Evolutionary conservation across 2,329 filamentous ascomycete species (phyloP).

Genomic region (Blumeria hordei): DNA sequence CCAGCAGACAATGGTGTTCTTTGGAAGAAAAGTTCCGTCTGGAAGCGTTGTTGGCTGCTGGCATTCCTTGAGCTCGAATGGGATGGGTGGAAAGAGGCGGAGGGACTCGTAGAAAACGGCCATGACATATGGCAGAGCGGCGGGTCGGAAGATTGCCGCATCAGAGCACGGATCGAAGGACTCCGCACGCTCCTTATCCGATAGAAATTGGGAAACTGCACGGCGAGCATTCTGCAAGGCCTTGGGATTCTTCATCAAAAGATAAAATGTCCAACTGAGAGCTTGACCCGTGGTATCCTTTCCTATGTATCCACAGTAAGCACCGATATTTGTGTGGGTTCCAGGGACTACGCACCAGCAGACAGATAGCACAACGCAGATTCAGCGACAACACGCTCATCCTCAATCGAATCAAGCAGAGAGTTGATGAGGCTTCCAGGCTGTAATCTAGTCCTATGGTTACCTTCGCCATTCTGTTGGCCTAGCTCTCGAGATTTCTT

Average conservation of each 20-base stretch:
- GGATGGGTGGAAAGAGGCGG: constrained; percentile 37
- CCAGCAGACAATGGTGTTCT: constrained; percentile 32
- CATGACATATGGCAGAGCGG: constrained; percentile 28
- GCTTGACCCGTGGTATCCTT: constrained; percentile 41
- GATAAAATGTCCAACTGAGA: constrained; percentile 38
- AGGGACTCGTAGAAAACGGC: constrained; percentile 38
- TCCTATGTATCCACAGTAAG: constrained; percentile 14
- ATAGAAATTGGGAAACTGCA: too few relatives aligned
- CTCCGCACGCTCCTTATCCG: constrained; percentile 19
- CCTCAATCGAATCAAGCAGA: constrained; percentile 28
- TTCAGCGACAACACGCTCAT: constrained; percentile 33
- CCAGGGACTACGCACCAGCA: constrained; percentile 18
- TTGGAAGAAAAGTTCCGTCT: constrained; percentile 33
- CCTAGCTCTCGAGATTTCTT: not conserved
- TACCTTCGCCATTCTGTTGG: not conserved
- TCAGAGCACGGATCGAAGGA: constrained; percentile 1
- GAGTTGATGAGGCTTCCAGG: constrained; percentile 35
- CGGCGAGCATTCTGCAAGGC: too few relatives aligned
- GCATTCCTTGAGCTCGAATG: constrained; percentile 40
- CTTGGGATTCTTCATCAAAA: constrained; percentile 27
- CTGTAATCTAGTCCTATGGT: constrained; percentile 11
- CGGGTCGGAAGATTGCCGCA: constrained; percentile 9
- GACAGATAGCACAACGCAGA: constrained; percentile 42
- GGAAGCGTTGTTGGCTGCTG: constrained; percentile 27
- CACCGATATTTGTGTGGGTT: too few relatives aligned